phyloP scores from a whole-genome alignment of 257 asterid species.

The Nicotiana noctiflora region DNA sequence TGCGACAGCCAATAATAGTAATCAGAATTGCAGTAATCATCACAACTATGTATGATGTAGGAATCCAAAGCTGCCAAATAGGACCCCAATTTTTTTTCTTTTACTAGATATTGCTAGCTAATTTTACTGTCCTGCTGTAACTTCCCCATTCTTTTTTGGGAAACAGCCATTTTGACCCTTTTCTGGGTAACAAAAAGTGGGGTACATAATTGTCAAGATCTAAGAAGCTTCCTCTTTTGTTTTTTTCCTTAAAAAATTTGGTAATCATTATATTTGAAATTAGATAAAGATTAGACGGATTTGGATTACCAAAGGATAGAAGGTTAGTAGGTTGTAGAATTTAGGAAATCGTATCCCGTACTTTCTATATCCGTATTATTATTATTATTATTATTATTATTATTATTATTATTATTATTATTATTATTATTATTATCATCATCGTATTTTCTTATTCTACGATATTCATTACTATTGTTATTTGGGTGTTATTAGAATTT shows the following conservation, averaged over 20 bases:
- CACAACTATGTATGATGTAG: background rate
- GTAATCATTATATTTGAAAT: too few species aligned
- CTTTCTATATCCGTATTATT: too few species aligned
- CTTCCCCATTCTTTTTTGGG: background rate
- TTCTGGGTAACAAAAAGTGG: background rate
- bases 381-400: too few species aligned
- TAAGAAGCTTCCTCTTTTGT: background rate
- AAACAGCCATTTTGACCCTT: background rate
- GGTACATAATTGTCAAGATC: background rate
- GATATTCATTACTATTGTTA: too few species aligned
- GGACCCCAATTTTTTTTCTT: background rate
- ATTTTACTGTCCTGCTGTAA: background rate
- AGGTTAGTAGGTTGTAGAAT: too few species aligned
- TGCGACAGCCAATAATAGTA: background rate
- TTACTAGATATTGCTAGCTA: background rate
- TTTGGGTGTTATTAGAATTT: too few species aligned
- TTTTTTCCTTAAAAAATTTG: background rate
- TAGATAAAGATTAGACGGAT: too few species aligned
- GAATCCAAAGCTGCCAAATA: constrained; percentile 1
- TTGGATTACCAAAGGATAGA: too few species aligned
- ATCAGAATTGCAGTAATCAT: background rate
- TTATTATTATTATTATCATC: too few species aligned
- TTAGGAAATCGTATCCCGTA: too few species aligned
- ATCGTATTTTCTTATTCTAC: too few species aligned
- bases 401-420: too few species aligned